Base-by-base conservation (phyloP, 495 filamentous ascomycete genomes). In the Penicillium diatomitis region DNA sequence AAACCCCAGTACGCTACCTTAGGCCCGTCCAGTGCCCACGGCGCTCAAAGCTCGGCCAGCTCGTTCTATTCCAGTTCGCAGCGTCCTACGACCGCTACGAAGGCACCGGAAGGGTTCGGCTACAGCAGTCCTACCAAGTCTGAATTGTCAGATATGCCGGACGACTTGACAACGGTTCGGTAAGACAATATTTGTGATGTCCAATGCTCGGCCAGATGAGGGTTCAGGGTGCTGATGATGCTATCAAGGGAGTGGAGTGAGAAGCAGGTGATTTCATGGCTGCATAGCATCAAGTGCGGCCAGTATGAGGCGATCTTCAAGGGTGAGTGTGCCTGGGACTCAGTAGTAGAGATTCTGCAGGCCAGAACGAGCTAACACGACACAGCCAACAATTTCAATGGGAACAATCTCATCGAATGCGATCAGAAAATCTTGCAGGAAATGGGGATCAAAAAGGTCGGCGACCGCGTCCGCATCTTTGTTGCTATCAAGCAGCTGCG, bases 401-500 rank as follows among this genome's bases (percentile, higher is more conserved):
- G 92, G 46, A 89, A 94, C 65, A 96, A 94, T 59, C 73, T 99
- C 38, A 77, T 99, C 48, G 92, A 99, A 67, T 91, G 95, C 67
- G 92, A 99, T 63, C 94, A 96, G 71, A 83, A 86, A 45, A 88
- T 92, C 41, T 77, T 99, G 48, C 94, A 97, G 67, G 92, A 99
- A 60, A 90, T 99, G 80, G 92, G 92, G 29, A 88, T 99, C 53
- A 95, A 96, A 54, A 99, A 96, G 67, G 85, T 99, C 47, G 92
- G 92, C 42, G 94, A 99, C 67, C 82, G 94, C 34, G 89, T 99
- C n/a, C 84, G 92, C 51, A 85, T 99, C 42, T 90, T 88, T 65
- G 80, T 86, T 58, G 87, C 80, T 54, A 96, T 96, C 57, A 97
- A 97, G 74, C 84, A 90, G 58, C 80, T 99, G 30, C 76, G 92